phyloP scores from a whole-genome alignment of 305 asterid species.

The Solanum chacoense region DNA sequence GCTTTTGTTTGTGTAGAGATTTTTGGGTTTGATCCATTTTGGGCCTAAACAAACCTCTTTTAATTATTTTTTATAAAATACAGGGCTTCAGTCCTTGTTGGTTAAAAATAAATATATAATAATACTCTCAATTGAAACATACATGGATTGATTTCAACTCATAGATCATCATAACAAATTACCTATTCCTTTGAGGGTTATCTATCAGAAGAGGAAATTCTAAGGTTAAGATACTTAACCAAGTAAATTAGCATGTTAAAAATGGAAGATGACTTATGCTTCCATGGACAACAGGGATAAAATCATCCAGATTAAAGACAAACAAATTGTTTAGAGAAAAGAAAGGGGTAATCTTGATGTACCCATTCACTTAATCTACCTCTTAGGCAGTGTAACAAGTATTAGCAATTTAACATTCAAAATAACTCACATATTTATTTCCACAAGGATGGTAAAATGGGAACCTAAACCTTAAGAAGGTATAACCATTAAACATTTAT shows the following conservation, averaged over 20 bases:
- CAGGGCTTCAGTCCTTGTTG: too few relatives aligned
- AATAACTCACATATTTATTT: too few relatives aligned
- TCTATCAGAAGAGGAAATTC: background rate
- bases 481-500: background rate
- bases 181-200: background rate
- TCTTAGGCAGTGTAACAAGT: background rate
- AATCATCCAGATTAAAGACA: background rate
- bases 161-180: too few relatives aligned
- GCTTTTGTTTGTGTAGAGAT: too few relatives aligned
- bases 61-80: too few relatives aligned
- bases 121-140: too few relatives aligned
- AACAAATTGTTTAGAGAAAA: too few relatives aligned
- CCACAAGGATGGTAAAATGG: background rate
- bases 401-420: too few relatives aligned
- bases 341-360: background rate
- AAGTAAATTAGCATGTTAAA: background rate
- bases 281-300: background rate
- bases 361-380: background rate
- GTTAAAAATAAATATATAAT: too few relatives aligned
- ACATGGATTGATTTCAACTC: too few relatives aligned
- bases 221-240: background rate
- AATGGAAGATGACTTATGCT: background rate
- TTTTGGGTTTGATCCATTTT: too few relatives aligned
- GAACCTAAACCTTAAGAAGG: background rate
- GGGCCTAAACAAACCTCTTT: too few relatives aligned